phyloP scores from a whole-genome alignment of 1,284 basidiomycete species.

The Trametes pubescens region DNA sequence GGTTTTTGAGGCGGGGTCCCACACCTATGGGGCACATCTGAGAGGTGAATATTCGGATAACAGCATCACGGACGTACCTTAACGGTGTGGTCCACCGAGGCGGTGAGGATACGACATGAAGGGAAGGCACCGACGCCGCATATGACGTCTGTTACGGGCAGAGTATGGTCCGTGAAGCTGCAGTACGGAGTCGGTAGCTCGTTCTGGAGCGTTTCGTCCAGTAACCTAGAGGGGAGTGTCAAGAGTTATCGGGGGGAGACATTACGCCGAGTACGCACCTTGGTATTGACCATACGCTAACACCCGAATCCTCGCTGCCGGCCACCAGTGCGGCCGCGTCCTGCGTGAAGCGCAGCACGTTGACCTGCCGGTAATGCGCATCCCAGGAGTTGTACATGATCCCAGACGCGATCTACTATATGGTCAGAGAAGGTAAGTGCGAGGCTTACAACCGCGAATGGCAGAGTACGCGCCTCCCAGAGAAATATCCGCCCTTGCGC shows the following conservation, averaged over 20 bases:
- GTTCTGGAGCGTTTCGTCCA: slow-evolving; percentile 74
- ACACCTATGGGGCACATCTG: slow-evolving; percentile 58
- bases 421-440: slow-evolving; percentile 31
- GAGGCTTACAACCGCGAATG: neutral
- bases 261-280: slow-evolving; percentile 58
- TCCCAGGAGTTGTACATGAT: slow-evolving; percentile 91
- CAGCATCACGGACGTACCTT: slow-evolving; percentile 63
- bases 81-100: slow-evolving; percentile 90
- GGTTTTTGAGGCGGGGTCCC: slow-evolving; percentile 81
- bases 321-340: slow-evolving; percentile 86
- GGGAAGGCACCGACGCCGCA: slow-evolving; percentile 86
- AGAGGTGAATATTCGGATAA: slow-evolving; percentile 1
- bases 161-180: slow-evolving; percentile 89
- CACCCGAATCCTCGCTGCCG: slow-evolving; percentile 89
- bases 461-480: slow-evolving; percentile 81
- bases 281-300: slow-evolving; percentile 90
- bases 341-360: slow-evolving; percentile 81
- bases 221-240: slow-evolving; percentile 53
- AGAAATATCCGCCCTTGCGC: slow-evolving; percentile 89
- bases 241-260: neutral
- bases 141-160: slow-evolving; percentile 85
- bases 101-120: slow-evolving; percentile 79
- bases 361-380: slow-evolving; percentile 92
- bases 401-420: slow-evolving; percentile 83
- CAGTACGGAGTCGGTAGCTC: slow-evolving; percentile 82